Conservation (phyloP, 495 filamentous ascomycete species). For the Terfezia claveryi region DNA sequence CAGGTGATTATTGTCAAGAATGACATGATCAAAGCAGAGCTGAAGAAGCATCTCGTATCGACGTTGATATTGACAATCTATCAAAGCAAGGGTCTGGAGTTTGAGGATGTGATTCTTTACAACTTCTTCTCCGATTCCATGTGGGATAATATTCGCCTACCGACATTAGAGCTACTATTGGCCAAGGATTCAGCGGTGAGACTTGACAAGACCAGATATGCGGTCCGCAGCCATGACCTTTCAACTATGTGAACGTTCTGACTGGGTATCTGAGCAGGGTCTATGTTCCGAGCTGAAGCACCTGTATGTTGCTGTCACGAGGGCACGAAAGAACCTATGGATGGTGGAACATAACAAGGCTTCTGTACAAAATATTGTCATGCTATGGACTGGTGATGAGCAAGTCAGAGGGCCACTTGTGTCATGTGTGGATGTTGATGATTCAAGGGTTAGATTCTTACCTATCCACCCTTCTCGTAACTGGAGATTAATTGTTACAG, state of each 20-base stretch:
- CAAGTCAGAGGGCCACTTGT: not conserved
- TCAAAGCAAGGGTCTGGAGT: conserved; percentile 29
- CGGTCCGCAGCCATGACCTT: no score
- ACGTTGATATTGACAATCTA: conserved; percentile 20
- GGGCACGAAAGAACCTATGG: not conserved
- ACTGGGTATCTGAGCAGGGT: no score
- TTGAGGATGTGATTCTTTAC: conserved; percentile 24
- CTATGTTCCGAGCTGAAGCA: not conserved
- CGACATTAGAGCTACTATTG: no score
- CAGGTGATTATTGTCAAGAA: conserved; percentile 27
- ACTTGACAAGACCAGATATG: no score
- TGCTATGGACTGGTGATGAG: not conserved
- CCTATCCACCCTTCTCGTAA: no score
- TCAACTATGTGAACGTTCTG: no score
- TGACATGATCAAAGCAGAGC: conserved; percentile 15
- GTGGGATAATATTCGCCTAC: no score
- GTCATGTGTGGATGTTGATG: no score
- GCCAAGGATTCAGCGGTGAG: no score
- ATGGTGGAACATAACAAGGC: not conserved
- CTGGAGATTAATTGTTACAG: no score
- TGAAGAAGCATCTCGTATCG: conserved; percentile 10
- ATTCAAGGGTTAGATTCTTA: no score
- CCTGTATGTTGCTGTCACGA: not conserved
- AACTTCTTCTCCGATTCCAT: conserved; percentile 16
- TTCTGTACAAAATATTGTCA: not conserved